Evolutionary conservation across 306 rosid genomes (phyloP), one percentile per base, ranked within the genome.

Genomic region (Quercus suber): DNA sequence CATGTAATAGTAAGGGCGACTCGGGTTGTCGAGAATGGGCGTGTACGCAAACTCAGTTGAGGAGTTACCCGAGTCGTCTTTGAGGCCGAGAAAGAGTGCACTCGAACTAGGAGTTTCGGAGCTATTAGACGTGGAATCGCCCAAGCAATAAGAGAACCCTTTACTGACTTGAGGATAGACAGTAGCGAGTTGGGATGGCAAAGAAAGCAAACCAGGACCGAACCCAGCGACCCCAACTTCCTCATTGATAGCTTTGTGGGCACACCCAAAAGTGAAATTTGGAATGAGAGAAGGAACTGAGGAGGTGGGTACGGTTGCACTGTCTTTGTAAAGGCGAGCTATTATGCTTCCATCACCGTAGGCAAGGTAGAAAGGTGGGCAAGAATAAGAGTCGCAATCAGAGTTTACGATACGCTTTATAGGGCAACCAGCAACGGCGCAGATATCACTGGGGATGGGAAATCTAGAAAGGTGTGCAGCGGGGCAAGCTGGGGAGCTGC

Each of bases 221-320:
- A 95, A 95, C 4, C 99, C 99, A 1, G 99, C 99, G 1, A 95
- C 98, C 1, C 98, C 99, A 11, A 89, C 84, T 49, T 98, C 97
- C 75, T 92, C 99, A 57, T 86, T 98, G 30, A 95, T 89, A 1
- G 98, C 80, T 10, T 97, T 79, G 76, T 95, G 97, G 68, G 98
- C 93, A 45, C 99, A 95, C 4, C 94, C 99, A 15, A 95, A 95
- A 1, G 99, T 91, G 84, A 95, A 95, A 64, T 95, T 91, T 1
- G 75, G 79, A 0, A 95, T 88, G 37, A 65, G 4, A n/a, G 96
- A 67, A 28, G 96, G 84, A 3, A 33, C 17, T 6, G 87, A 71
- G 1, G 88, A 82, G 37, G 45, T 58, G 55, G 91, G 89, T 2
- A 91, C 33, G 0, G 92, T 72, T 9, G 93, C 74, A 1, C 82